Percentiles rank a stretch among this genome's conserved stretches.
These are phyloP conservation scores for Cladosporium cucumerinum DNA, from an alignment of 2,329 filamentous ascomycete genomes.

Conservation along the genomic window DNA sequence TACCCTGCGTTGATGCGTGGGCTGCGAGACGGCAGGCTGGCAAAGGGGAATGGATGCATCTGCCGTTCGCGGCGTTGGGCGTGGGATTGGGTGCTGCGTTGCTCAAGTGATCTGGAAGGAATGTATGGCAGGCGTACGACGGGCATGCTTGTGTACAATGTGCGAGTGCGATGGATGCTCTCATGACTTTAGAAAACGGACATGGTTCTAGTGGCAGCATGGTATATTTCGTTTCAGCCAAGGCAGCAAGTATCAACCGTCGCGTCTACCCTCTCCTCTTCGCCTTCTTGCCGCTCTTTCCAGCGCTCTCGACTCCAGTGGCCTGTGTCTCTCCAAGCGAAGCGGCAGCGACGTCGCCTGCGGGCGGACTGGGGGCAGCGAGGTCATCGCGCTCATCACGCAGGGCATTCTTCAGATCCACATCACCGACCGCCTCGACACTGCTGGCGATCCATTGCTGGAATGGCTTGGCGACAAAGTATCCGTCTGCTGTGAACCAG, in stretches of 20 bases:
- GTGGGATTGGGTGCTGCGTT: slow-evolving; percentile 10
- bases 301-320: slow-evolving; percentile 23
- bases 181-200: not conserved
- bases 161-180: not conserved
- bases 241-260: not conserved
- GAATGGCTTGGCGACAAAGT: slow-evolving; percentile 71
- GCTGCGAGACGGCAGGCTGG: slow-evolving; percentile 10
- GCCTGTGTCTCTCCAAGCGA: slow-evolving; percentile 12
- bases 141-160: not conserved
- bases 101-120: not conserved
- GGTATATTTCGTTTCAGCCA: not conserved
- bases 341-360: not conserved
- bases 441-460: slow-evolving; percentile 72
- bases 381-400: slow-evolving; percentile 36
- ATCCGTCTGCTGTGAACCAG: slow-evolving; percentile 72
- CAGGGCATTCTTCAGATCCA: slow-evolving; percentile 56
- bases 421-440: slow-evolving; percentile 62
- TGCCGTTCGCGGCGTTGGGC: slow-evolving; percentile 7
- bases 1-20: slow-evolving; percentile 14
- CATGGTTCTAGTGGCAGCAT: not conserved
- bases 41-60: slow-evolving; percentile 15
- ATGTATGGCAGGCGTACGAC: not conserved
- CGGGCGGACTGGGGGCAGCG: slow-evolving; percentile 19
- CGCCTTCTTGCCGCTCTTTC: slow-evolving; percentile 28
- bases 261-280: slow-evolving; percentile 21